Base-by-base conservation (phyloP, 106 monocot species). In the Platanthera zijinensis region DNA sequence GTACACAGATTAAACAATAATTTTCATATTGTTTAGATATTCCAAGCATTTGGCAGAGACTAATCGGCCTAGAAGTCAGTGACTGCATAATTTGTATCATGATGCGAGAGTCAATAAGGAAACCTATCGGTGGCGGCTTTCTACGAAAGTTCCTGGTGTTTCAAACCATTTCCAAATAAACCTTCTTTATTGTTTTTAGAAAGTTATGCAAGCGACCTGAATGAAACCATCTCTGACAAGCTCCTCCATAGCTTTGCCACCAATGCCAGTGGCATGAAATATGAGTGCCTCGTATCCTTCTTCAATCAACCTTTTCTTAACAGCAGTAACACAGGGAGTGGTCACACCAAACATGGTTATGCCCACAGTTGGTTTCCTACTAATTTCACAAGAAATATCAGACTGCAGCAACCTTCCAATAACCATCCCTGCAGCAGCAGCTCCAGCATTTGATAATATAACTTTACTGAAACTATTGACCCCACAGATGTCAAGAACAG, bases 341-440 rank as follows among this genome's bases (percentile, higher is more conserved):
- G 96, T 96, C 30, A 96, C 96, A 48, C 96, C 93, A 86, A 96
- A 96, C 96, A 96, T 96, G 14, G 96, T 93, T 48, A 96, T 74
- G 15, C 89, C 96, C 52, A 93, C 83, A 52, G 93, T 96, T 19
- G 85, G 86, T 81, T 83, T 89, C n/a, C 15, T 47, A 39, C 30
- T 22, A 52, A 51, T 79, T 75, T 82, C 79, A 71, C 3, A 52
- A 79, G 51, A 74, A 74, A 54, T 75, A 79, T 80, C 74, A 49
- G 67, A 73, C 30, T 61, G 57, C 30, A 80, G 50, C 45, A 88
- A 56, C 51, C 78, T 93, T 30, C 82, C 89, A 76, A 81, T 45
- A 10, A 87, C 75, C 96, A 96, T 96, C 52, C 93, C 96, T 73
- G 90, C 85, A 80, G 71, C 77, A 81, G 96, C 96, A 52, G 87